Percentiles rank a stretch among this genome's conserved stretches.
Evolutionary conservation across 768 basidiomycete genomes (phyloP).

Genomic region (Clavulina sp.): DNA sequence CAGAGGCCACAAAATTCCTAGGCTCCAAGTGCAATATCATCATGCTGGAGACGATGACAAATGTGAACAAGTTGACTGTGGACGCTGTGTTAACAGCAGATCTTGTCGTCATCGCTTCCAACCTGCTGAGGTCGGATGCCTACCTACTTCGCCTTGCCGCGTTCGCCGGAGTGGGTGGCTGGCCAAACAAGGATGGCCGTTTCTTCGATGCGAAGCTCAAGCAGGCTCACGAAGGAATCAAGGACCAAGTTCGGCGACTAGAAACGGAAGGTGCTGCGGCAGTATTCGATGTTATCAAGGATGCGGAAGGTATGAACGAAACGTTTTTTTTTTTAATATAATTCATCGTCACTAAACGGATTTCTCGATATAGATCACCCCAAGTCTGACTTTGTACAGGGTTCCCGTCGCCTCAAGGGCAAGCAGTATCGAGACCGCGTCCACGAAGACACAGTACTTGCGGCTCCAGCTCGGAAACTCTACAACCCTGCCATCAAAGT

Average conservation of each 20-base stretch:
- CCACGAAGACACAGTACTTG: not conserved
- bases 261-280: conserved; percentile 42
- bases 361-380: not conserved
- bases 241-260: conserved; percentile 49
- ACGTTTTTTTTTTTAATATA: not conserved
- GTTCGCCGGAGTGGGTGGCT: conserved; percentile 45
- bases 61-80: conserved; percentile 56
- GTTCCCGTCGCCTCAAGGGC: conserved; percentile 53
- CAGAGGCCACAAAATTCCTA: conserved; percentile 71
- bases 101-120: conserved; percentile 71
- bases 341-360: not conserved
- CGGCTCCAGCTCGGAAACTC: not conserved
- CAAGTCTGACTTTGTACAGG: no score
- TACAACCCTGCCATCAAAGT: not conserved
- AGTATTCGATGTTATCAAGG: conserved; percentile 47
- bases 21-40: conserved; percentile 41
- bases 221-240: conserved; percentile 36
- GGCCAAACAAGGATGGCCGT: conserved; percentile 57
- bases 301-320: conserved; percentile 40
- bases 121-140: conserved; percentile 60
- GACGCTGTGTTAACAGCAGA: conserved; percentile 65
- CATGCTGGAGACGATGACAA: conserved; percentile 46
- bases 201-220: conserved; percentile 79
- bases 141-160: conserved; percentile 63
- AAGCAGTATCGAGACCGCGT: conserved; percentile 41